Base-by-base conservation (phyloP, 352 stramenopile genomes). In the Phytophthora aleatoria region DNA sequence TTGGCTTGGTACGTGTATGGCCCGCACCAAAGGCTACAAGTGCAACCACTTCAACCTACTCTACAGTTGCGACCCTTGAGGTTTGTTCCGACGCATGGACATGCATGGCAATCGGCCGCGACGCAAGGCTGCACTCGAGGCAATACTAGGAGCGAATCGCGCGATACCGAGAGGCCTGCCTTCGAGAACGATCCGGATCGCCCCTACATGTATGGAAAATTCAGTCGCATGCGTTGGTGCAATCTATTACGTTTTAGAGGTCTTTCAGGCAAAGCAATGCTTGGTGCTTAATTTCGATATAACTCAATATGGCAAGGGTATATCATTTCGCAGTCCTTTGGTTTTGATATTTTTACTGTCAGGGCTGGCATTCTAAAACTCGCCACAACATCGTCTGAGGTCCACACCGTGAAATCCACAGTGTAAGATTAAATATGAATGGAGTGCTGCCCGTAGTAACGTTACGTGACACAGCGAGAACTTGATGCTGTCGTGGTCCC, bases 21-120 rank as follows among this genome's bases (percentile, higher is more conserved):
- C 44, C 36, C 50, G 24, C 36, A 57, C 26, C 1, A 2, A 24
- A 61, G 28, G 28, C 28, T 33, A 33, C 38, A 44, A 41, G 26
- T 50, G 56, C 56, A 56, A 26, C 20, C 30, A 61, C 42, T 67
- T 61, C 51, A 67, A 67, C 51, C 38, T 53, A 24, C 42, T 47
- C 7, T n/a, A 3, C 10, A 33, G 38, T 38, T 53, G 49, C 50
- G 50, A 45, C 50, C 4, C 24, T 67, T 57, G 60, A 43, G 4
- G 41, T 12, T 30, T 30, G 11, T 13, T 38, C 44, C 53, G 54
- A 30, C 38, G 53, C 28, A 52, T 24, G 44, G 45, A 39, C 60
- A 62, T 67, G 52, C 49, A 35, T 28, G 16, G 26, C 30, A 57
- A 63, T 68, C 61, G 5, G 1, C 7, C 16, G 45, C 36, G 53